These are phyloP conservation scores for Daldinia decipiens DNA, from an alignment of 495 filamentous ascomycete genomes.

Conservation along the genomic window DNA sequence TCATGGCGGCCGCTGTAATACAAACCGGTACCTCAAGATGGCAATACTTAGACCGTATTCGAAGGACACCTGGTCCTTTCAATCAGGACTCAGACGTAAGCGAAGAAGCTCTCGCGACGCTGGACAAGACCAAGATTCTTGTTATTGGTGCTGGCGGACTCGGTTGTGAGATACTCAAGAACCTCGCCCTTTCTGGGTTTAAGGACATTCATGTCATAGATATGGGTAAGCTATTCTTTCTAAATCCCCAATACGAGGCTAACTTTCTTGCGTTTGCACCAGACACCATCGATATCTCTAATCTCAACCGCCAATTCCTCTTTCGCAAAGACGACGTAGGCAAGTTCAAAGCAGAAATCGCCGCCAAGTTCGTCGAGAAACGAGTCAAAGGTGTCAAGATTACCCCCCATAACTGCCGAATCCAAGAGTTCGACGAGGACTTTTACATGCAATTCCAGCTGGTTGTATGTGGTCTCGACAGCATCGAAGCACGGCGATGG, in stretches of 20 bases:
- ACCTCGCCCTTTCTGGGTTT: conserved; percentile 94
- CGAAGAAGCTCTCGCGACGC: conserved; percentile 65
- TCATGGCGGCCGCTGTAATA: conserved; percentile 27
- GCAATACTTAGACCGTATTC: conserved; percentile 82
- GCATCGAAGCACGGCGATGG: conserved; percentile 96
- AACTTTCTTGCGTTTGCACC: conserved; percentile 11
- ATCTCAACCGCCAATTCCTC: conserved; percentile 97
- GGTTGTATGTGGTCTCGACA: conserved; percentile 95
- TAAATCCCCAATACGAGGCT: conserved; percentile 17
- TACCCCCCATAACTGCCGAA: conserved; percentile 90
- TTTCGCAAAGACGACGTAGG: conserved; percentile 94
- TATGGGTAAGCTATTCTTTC: conserved; percentile 68
- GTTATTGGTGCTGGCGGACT: conserved; percentile 90
- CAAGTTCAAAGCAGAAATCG: conserved; percentile 91
- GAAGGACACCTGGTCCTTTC: conserved; percentile 79
- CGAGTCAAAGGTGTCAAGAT: conserved; percentile 91
- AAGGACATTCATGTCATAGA: conserved; percentile 98
- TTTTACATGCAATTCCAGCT: conserved; percentile 98
- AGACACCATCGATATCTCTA: conserved; percentile 98
- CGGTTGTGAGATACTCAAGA: conserved; percentile 97
- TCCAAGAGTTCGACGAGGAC: conserved; percentile 96
- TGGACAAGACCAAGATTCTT: conserved; percentile 77
- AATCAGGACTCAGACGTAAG: conserved; percentile 75
- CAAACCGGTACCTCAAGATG: conserved; percentile 47
- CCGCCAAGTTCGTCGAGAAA: conserved; percentile 87